Base-by-base conservation (phyloP, 768 basidiomycete genomes). In the Boletellus sp. region DNA sequence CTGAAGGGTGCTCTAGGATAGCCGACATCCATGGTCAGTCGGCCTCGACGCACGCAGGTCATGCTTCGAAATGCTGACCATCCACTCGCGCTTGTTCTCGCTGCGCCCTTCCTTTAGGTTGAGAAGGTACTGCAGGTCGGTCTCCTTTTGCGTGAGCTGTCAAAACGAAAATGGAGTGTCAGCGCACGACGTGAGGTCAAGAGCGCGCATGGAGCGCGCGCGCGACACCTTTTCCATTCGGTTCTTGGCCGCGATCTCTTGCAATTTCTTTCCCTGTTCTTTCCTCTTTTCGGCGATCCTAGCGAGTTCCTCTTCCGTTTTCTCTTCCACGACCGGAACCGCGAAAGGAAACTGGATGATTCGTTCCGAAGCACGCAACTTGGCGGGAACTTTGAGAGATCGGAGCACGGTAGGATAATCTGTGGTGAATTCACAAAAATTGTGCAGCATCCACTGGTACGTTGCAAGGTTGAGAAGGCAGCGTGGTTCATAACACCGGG, bases 341-440 rank as follows among this genome's bases (percentile, higher is more conserved):
- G 79, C 70, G 61, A 83, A 97, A 0, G 95, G 94, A 63, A 97
- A 97, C 63, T 97, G 94, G 28, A 96, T 70, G 50, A 94, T 78
- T 13, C 81, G 80, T 56, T 88, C 87, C 6, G 74, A 71, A 12
- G 75, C 73, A 20, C 83, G 83, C 56, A 98, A 60, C 28, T 75
- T 74, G 2, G 72, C 59, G 0, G 95, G 89, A 48, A 87, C 77
- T 35, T 77, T 76, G n/a, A 98, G 73, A 7, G 67, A 69, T 23
- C 79, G 78, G n/a, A 97, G 74, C 23, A 82, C 78, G 0, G 72
- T 67, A 0, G 78, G 70, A 63, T 96, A 98, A 67, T 95, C 86
- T 0, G 79, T 68, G 0, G 92, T 76, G 58, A 94, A 87, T 67
- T 86, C 84, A 66, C 90, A 93, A 58, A 91, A 86, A 42, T 82